Conservation (phyloP, 2,329 filamentous ascomycete species). For the Trichoderma koningii region DNA sequence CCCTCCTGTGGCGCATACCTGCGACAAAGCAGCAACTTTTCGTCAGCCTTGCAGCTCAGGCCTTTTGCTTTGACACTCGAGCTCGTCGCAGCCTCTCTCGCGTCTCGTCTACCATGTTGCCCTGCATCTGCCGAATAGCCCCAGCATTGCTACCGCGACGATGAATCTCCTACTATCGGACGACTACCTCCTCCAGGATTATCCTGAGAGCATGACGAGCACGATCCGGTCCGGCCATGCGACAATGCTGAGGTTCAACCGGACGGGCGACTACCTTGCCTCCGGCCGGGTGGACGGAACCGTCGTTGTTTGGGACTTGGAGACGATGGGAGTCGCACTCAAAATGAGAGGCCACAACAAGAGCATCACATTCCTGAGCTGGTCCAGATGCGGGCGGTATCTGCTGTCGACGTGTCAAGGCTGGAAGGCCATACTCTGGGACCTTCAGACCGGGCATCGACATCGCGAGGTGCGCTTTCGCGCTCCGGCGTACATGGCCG, state of each 20-base stretch:
- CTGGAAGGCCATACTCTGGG: slow-evolving; percentile 96
- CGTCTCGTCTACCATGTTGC: slow-evolving; percentile 28
- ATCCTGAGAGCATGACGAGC: slow-evolving; percentile 85
- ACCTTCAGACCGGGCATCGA: slow-evolving; percentile 69
- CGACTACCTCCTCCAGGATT: slow-evolving; percentile 72
- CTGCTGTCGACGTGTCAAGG: slow-evolving; percentile 91
- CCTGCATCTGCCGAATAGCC: slow-evolving; percentile 28
- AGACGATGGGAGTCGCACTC: slow-evolving; percentile 93
- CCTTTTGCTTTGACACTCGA: slow-evolving; percentile 13
- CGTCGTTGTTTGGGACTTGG: slow-evolving; percentile 93
- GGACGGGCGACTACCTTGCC: slow-evolving; percentile 90
- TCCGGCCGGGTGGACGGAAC: slow-evolving; percentile 93
- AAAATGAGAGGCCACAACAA: slow-evolving; percentile 92
- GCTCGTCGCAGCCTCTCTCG: slow-evolving; percentile 27
- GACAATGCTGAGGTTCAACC: slow-evolving; percentile 80
- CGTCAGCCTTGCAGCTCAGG: slow-evolving; percentile 41
- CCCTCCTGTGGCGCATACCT: slow-evolving; percentile 23
- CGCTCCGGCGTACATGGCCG: slow-evolving; percentile 91
- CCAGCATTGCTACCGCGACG: slow-evolving; percentile 26
- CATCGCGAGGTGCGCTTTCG: slow-evolving; percentile 87
- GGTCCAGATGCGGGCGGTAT: slow-evolving; percentile 90
- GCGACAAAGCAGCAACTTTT: slow-evolving; percentile 12
- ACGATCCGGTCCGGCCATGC: slow-evolving; percentile 75
- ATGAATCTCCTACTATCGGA: slow-evolving; percentile 65
- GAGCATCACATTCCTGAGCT: slow-evolving; percentile 92